A percentile compares a stretch with the other conserved stretches of the same genome.
These are phyloP conservation scores for Astrothelium subdiscretum DNA, from an alignment of 495 filamentous ascomycete genomes.

Conservation along the genomic window DNA sequence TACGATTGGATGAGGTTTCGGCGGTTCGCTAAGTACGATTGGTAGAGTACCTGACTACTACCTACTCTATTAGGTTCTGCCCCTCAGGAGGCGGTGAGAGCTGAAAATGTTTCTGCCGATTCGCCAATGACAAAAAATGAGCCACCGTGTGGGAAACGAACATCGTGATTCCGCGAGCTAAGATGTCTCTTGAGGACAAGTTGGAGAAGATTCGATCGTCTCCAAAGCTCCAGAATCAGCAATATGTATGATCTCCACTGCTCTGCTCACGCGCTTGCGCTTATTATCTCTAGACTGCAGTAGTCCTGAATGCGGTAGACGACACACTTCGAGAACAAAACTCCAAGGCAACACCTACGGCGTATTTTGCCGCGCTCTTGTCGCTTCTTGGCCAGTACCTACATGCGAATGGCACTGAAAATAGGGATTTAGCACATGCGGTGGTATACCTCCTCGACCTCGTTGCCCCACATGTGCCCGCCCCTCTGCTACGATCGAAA, in stretches of 20 bases:
- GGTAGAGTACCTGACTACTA: too few relatives aligned
- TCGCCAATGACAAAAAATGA: neutral
- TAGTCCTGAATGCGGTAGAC: conserved; percentile 83
- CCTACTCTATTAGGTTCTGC: too few relatives aligned
- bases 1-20: too few relatives aligned
- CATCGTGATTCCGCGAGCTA: neutral
- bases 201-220: conserved; percentile 83
- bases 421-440: conserved; percentile 75
- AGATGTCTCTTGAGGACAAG: conserved; percentile 73
- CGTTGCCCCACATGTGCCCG: conserved; percentile 69
- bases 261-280: neutral
- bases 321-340: conserved; percentile 81
- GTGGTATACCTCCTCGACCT: conserved; percentile 94
- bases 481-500: conserved; percentile 76
- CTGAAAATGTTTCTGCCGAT: too few relatives aligned
- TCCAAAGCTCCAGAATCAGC: conserved; percentile 89
- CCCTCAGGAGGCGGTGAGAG: too few relatives aligned
- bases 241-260: conserved; percentile 51
- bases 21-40: too few relatives aligned
- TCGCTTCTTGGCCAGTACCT: conserved; percentile 72
- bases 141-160: neutral
- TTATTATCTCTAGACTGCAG: conserved; percentile 49
- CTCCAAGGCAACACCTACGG: conserved; percentile 68
- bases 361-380: conserved; percentile 92
- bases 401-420: conserved; percentile 47